Percentiles rank a stretch among this genome's conserved stretches.
Evolutionary conservation across 2,329 filamentous ascomycete genomes (phyloP).

Genomic region (Hymenoscyphus fraxineus): DNA sequence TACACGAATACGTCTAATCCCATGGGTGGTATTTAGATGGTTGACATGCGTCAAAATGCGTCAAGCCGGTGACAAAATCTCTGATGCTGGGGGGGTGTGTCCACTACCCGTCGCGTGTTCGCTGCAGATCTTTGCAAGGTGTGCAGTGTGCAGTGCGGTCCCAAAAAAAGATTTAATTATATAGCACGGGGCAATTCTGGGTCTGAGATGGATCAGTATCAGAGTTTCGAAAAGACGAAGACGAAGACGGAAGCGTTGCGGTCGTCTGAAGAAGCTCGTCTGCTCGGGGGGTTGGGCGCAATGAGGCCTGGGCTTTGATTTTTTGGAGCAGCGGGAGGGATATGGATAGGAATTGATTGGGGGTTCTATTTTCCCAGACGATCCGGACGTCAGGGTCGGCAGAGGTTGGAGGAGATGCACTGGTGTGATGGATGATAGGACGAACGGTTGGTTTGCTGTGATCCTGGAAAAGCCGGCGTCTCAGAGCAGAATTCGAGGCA

Average conservation of each 20-base stretch:
- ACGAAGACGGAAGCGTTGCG: not conserved
- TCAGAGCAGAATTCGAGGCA: not conserved
- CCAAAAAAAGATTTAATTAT: constrained; percentile 14
- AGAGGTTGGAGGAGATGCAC: not conserved
- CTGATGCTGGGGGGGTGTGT: constrained; percentile 9
- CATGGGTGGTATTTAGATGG: constrained; percentile 17
- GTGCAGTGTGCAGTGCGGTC: constrained; percentile 2
- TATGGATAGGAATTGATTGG: not conserved
- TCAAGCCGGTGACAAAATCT: constrained; percentile 17
- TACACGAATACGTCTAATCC: constrained; percentile 29
- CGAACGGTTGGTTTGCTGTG: not conserved
- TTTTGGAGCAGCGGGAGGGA: not conserved
- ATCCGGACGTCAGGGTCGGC: constrained; percentile 3
- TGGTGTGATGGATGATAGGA: not conserved
- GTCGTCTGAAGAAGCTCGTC: not conserved
- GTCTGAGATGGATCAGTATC: not conserved
- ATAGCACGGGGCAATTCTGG: not conserved
- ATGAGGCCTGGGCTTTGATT: not conserved
- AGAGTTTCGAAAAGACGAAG: not conserved
- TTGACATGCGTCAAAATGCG: constrained; percentile 23
- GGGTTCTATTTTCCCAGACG: constrained; percentile 10
- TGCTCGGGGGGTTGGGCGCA: not conserved
- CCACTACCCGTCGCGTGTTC: constrained; percentile 11
- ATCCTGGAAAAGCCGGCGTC: not conserved
- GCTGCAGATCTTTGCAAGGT: constrained; percentile 13